Conservation (phyloP, 2,329 filamentous ascomycete genomes). For the Xylariaceae sp. region DNA sequence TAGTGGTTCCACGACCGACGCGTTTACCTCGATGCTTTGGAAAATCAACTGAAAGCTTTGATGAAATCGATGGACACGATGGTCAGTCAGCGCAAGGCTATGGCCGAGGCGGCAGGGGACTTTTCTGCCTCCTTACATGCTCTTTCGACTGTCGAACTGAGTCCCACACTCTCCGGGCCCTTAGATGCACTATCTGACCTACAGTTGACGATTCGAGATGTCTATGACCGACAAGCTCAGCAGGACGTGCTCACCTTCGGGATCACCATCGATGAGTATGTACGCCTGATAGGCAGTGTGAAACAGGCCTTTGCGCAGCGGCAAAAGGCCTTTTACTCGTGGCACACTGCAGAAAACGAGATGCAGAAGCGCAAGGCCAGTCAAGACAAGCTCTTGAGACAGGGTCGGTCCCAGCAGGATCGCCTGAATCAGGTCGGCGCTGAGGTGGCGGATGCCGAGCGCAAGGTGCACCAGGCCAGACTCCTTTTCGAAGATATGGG, state of each 20-base stretch:
- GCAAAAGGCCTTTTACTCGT: conserved; percentile 92
- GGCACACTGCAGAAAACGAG: conserved; percentile 88
- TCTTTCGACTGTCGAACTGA: conserved; percentile 87
- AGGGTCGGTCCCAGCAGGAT: conserved; percentile 94
- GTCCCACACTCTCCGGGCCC: conserved; percentile 79
- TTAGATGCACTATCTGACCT: conserved; percentile 89
- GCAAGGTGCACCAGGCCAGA: conserved; percentile 84
- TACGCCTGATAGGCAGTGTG: conserved; percentile 88
- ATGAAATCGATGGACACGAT: conserved; percentile 94
- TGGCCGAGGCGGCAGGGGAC: conserved; percentile 89
- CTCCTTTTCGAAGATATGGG: conserved; percentile 98
- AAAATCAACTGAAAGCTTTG: conserved; percentile 83
- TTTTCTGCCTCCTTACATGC: conserved; percentile 92
- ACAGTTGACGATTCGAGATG: conserved; percentile 87
- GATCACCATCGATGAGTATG: conserved; percentile 97
- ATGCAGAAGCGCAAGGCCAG: conserved; percentile 82
- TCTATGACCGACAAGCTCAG: conserved; percentile 95
- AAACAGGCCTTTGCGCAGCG: conserved; percentile 90
- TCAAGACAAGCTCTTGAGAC: conserved; percentile 91
- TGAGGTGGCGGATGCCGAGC: conserved; percentile 91
- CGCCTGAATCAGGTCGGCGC: conserved; percentile 86
- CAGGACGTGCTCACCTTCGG: conserved; percentile 95
- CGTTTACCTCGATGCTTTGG: conserved; percentile 89
- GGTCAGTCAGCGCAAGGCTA: conserved; percentile 83
- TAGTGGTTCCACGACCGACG: conserved; percentile 97